Percentiles rank a stretch among this genome's conserved stretches.
These are phyloP conservation scores for Gypsophila paniculata DNA, from an alignment of 179 eudicot species.

Conservation along the genomic window DNA sequence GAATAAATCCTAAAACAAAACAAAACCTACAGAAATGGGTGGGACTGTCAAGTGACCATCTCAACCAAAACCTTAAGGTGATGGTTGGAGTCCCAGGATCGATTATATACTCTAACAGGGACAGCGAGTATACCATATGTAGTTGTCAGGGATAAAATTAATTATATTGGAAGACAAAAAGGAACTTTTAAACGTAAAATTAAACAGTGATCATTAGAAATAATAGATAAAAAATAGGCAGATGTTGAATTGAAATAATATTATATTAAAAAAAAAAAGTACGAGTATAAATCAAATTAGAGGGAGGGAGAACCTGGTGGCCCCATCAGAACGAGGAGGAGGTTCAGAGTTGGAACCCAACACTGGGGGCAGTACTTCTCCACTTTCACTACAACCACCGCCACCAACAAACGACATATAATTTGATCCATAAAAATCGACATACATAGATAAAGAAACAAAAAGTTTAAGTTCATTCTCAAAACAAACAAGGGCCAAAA, in stretches of 20 bases:
- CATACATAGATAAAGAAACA: no score
- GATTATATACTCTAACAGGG: no score
- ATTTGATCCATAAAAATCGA: no score
- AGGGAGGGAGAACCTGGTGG: slow-evolving; percentile 40
- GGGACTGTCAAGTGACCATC: no score
- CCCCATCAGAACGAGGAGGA: slow-evolving; percentile 66
- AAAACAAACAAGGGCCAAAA: background rate
- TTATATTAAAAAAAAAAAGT: background rate
- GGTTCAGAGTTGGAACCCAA: slow-evolving; percentile 41
- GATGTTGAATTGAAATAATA: background rate
- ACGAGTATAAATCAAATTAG: background rate
- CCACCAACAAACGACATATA: no score
- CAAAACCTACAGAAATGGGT: no score
- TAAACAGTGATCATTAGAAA: background rate
- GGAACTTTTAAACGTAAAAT: background rate
- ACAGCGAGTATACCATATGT: no score
- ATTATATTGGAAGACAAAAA: background rate
- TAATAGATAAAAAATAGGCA: background rate
- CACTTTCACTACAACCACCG: background rate
- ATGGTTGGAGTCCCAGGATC: no score
- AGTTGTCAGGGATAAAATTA: no score
- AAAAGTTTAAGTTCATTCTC: no score
- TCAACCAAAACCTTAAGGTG: no score
- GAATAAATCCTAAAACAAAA: no score
- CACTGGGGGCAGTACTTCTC: slow-evolving; percentile 20